Conservation (phyloP, 192 early-diverging fungal genomes). For the Umbelopsis sp. region DNA sequence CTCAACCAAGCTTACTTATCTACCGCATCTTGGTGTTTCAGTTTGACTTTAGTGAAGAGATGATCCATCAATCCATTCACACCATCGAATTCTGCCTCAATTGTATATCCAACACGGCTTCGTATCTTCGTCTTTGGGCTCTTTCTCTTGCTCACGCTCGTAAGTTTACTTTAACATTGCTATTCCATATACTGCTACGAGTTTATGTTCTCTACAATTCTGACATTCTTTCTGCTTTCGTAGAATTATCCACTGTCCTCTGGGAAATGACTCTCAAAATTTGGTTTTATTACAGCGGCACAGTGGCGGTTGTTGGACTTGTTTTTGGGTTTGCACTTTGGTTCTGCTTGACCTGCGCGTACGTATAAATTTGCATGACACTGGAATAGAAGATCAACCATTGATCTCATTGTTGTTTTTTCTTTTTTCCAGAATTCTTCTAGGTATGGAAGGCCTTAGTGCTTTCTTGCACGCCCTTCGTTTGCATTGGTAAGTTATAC, state of each 20-base stretch:
- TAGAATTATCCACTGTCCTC: conserved; percentile 93
- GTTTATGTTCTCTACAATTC: background rate
- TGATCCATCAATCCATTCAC: conserved; percentile 98
- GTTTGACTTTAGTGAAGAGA: conserved; percentile 94
- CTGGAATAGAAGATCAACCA: background rate
- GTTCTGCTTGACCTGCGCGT: conserved; percentile 78
- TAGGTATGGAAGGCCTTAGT: conserved; percentile 87
- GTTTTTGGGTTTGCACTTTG: conserved; percentile 83
- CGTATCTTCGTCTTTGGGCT: conserved; percentile 98
- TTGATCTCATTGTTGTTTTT: background rate
- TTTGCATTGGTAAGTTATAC: conserved; percentile 72
- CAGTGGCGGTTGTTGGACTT: conserved; percentile 68
- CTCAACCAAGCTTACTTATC: background rate
- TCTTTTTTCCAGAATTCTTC: conserved; percentile 51
- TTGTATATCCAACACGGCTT: conserved; percentile 98
- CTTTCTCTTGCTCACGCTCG: conserved; percentile 96
- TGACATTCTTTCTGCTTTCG: background rate
- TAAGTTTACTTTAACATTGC: conserved; percentile 44
- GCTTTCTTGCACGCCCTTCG: conserved; percentile 90
- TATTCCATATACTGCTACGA: too few species aligned
- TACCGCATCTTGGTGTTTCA: conserved; percentile 39
- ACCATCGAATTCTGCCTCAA: conserved; percentile 98
- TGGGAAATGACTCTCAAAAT: conserved; percentile 89
- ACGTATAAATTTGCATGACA: background rate
- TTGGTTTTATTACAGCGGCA: conserved; percentile 50